A percentile compares a stretch with the other conserved stretches of the same genome.
Conservation (phyloP, 1,139 yeast species). For the Pichia terricola region DNA sequence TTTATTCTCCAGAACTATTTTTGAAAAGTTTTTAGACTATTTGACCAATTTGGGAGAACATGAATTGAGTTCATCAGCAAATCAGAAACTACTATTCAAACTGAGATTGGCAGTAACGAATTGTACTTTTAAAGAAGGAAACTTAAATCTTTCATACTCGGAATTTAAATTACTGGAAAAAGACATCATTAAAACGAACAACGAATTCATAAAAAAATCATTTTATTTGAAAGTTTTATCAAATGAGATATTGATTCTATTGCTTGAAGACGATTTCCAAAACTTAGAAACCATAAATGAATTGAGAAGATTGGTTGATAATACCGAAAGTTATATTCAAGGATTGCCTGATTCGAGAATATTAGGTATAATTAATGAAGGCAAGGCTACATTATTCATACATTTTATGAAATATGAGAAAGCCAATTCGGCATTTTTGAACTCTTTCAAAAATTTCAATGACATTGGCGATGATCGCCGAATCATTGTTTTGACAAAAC, state of each 20-base stretch:
- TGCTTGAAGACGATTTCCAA: conserved; percentile 2
- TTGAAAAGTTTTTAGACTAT: background rate
- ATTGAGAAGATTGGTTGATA: conserved; percentile 14
- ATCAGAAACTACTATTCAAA: conserved; percentile 42
- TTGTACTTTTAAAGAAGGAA: background rate
- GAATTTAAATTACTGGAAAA: background rate
- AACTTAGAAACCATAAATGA: conserved; percentile 6
- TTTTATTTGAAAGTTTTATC: conserved; percentile 38
- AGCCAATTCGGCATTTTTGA: conserved; percentile 61
- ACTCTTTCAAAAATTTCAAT: conserved; percentile 66
- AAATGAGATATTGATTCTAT: conserved; percentile 40
- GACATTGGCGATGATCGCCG: conserved; percentile 67
- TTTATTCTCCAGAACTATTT: background rate
- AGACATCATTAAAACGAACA: background rate
- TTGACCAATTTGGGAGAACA: conserved; percentile 21
- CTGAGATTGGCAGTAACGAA: conserved; percentile 29
- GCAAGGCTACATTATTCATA: conserved; percentile 66
- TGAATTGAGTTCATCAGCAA: too few relatives aligned
- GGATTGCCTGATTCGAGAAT: conserved; percentile 72
- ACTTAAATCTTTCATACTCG: background rate
- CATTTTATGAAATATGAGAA: conserved; percentile 48
- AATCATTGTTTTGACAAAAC: conserved; percentile 46
- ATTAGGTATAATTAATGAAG: conserved; percentile 62
- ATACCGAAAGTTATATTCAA: conserved; percentile 24
- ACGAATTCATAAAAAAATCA: conserved; percentile 37